Conservation (phyloP, 352 stramenopile genomes). For the Pythium chondricola region DNA sequence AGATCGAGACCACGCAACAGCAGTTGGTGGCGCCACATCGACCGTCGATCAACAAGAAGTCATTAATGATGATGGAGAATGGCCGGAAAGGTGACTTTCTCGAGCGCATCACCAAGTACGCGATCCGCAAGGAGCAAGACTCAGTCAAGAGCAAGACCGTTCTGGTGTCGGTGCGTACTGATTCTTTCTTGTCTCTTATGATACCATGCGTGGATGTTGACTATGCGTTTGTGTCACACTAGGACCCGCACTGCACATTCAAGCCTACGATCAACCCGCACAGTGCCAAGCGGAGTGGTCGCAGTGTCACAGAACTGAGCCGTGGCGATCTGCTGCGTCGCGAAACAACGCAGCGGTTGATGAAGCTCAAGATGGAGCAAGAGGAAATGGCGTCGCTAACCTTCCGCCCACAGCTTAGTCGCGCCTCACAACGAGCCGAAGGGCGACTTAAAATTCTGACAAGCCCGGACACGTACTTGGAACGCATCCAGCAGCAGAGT, state of each 20-base stretch:
- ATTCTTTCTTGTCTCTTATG: background rate
- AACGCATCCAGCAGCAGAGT: slow-evolving; percentile 75
- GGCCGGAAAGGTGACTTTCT: slow-evolving; percentile 77
- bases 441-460: slow-evolving; percentile 75
- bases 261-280: slow-evolving; percentile 73
- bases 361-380: slow-evolving; percentile 87
- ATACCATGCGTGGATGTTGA: background rate
- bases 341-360: slow-evolving; percentile 70
- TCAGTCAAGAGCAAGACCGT: slow-evolving; percentile 72
- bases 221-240: background rate
- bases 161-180: slow-evolving; percentile 35
- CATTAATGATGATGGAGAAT: slow-evolving; percentile 73
- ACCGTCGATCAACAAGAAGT: slow-evolving; percentile 79
- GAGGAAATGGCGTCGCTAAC: slow-evolving; percentile 78
- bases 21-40: slow-evolving; percentile 52
- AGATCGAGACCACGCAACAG: slow-evolving; percentile 57
- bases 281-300: slow-evolving; percentile 51
- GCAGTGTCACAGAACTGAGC: slow-evolving; percentile 76
- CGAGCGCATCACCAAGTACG: slow-evolving; percentile 69
- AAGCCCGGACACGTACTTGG: slow-evolving; percentile 73
- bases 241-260: slow-evolving; percentile 84
- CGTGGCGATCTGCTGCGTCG: slow-evolving; percentile 65
- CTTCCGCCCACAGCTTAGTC: slow-evolving; percentile 72
- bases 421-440: slow-evolving; percentile 54
- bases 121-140: slow-evolving; percentile 72